These are phyloP conservation scores for Solanum chiquidenum DNA, from an alignment of 257 asterid genomes.

Conservation along the genomic window DNA sequence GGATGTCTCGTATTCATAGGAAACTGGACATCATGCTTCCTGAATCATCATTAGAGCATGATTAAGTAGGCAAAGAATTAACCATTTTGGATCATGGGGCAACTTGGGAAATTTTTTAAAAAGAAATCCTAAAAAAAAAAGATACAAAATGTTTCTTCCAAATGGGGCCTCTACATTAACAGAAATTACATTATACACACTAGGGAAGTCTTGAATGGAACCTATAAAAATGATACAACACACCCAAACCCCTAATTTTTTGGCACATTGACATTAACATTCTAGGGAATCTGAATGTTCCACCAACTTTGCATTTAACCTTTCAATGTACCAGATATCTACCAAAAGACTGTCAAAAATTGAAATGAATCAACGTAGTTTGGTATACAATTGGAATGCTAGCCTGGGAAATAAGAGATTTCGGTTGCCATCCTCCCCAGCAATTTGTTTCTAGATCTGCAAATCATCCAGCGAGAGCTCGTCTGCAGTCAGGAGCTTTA, in stretches of 20 bases:
- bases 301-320: neutral
- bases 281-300: neutral
- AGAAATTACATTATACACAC: neutral
- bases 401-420: slow-evolving; percentile 8
- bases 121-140: neutral
- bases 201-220: neutral
- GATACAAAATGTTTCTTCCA: neutral
- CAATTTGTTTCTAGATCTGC: slow-evolving; percentile 39
- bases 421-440: slow-evolving; percentile 20
- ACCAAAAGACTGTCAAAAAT: neutral
- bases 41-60: neutral
- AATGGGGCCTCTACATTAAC: neutral
- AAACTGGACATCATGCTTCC: neutral
- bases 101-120: neutral
- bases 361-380: slow-evolving; percentile 6
- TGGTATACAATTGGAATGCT: slow-evolving; percentile 16
- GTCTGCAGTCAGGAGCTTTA: slow-evolving; percentile 63
- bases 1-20: neutral
- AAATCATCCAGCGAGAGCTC: slow-evolving; percentile 84
- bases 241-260: neutral
- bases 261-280: neutral
- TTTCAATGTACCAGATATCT: neutral
- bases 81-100: neutral
- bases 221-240: slow-evolving; percentile 1
- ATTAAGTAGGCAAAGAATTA: neutral